phyloP scores from a whole-genome alignment of 345 rosid species.

The Cardamine occulta region DNA sequence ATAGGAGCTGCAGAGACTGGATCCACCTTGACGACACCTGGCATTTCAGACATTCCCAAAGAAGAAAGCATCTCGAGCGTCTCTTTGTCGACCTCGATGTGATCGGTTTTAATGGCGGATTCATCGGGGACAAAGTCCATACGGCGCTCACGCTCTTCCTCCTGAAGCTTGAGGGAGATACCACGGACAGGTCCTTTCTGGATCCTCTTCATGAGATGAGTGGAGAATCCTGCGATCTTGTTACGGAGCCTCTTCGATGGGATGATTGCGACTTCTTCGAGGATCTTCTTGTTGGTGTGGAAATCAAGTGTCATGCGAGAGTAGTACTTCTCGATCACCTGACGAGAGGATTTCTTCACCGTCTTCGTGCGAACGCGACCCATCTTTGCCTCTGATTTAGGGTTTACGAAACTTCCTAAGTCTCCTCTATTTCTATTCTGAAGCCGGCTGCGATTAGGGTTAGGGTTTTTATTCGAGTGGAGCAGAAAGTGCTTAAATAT shows the following conservation, averaged over 20 bases:
- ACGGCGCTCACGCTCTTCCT: constrained; percentile 79
- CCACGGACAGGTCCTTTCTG: constrained; percentile 78
- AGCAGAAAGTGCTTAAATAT: background rate
- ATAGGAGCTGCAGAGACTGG: constrained; percentile 41
- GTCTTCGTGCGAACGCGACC: constrained; percentile 79
- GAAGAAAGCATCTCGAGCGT: constrained; percentile 70
- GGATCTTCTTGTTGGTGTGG: constrained; percentile 74
- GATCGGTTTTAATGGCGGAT: constrained; percentile 66
- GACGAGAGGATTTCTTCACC: constrained; percentile 73
- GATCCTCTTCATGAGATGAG: constrained; percentile 73
- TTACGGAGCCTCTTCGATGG: constrained; percentile 73
- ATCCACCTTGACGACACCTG: constrained; percentile 52
- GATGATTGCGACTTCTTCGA: constrained; percentile 70
- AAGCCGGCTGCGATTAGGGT: constrained; percentile 23
- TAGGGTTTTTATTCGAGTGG: constrained; percentile 10
- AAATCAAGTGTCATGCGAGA: constrained; percentile 70
- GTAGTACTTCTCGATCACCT: constrained; percentile 72
- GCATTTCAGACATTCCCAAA: constrained; percentile 57
- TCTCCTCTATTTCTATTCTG: constrained; percentile 6
- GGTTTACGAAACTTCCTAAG: background rate
- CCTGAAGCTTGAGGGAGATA: constrained; percentile 72
- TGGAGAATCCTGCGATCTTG: constrained; percentile 78
- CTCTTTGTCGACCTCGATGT: constrained; percentile 69
- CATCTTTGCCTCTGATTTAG: constrained; percentile 40
- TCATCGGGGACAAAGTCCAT: constrained; percentile 77